A percentile compares a stretch with the other conserved stretches of the same genome.
Evolutionary conservation across 148 eudicot species (phyloP).

Genomic region (Persicaria maculosa): DNA sequence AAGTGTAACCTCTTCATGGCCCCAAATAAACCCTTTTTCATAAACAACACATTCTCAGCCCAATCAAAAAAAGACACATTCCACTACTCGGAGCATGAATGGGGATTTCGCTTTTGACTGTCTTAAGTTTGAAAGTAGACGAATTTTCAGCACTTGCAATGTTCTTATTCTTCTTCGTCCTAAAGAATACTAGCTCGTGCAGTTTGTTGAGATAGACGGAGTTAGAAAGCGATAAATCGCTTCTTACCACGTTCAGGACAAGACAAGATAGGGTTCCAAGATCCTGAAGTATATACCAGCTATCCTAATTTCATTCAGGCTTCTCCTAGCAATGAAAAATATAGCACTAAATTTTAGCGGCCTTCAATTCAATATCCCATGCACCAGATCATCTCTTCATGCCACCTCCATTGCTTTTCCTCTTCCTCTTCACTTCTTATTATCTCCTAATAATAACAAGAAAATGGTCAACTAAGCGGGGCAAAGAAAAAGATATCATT

Average conservation of each 20-base stretch:
- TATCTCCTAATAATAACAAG: neutral
- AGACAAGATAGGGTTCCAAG: slow-evolving; percentile 15
- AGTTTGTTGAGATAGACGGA: neutral
- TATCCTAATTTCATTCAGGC: neutral
- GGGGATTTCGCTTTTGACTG: slow-evolving; percentile 3
- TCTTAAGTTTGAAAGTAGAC: neutral
- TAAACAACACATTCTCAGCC: neutral
- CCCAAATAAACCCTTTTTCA: neutral
- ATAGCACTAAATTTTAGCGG: neutral
- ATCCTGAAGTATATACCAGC: neutral
- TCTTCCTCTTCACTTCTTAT: neutral
- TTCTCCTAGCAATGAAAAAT: neutral
- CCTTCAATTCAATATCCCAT: neutral
- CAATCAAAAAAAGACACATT: neutral
- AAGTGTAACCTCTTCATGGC: neutral
- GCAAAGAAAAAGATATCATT: neutral
- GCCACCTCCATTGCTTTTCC: neutral
- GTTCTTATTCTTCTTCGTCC: neutral
- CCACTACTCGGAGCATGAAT: neutral
- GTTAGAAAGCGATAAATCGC: neutral
- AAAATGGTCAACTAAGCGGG: neutral
- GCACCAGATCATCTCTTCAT: neutral
- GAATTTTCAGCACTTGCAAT: neutral
- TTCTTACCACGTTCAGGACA: neutral
- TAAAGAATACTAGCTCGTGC: neutral